Evolutionary conservation across 1,139 yeast species (phyloP).

Genomic region (Lodderomyces oxycetoniae): DNA sequence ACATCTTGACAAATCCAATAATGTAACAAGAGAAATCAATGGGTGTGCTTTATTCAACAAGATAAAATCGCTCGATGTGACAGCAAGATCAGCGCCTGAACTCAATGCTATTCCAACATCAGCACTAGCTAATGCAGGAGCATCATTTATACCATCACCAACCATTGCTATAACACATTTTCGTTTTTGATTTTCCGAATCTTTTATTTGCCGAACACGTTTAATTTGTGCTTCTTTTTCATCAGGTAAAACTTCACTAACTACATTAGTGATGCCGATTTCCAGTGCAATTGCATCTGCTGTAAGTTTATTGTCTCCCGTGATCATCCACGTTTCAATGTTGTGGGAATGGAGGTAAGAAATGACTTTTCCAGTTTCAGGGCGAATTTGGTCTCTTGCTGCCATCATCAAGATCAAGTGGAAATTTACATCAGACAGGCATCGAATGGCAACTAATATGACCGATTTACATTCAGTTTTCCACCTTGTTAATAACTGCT

Average conservation of each 20-base stretch:
- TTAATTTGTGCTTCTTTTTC: slow-evolving; percentile 61
- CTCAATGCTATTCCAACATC: slow-evolving; percentile 59
- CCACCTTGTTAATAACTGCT: slow-evolving; percentile 44
- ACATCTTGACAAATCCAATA: slow-evolving; percentile 41
- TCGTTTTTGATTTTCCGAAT: slow-evolving; percentile 9
- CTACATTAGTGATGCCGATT: slow-evolving; percentile 59
- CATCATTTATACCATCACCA: slow-evolving; percentile 63
- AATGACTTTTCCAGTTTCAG: slow-evolving; percentile 56
- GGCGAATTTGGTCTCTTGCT: slow-evolving; percentile 61
- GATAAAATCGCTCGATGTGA: slow-evolving; percentile 56
- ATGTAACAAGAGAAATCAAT: slow-evolving; percentile 42
- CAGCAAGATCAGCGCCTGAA: slow-evolving; percentile 56
- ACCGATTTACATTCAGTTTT: slow-evolving; percentile 61
- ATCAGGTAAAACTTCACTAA: slow-evolving; percentile 70
- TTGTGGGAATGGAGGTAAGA: slow-evolving; percentile 37
- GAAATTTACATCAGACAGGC: slow-evolving; percentile 22
- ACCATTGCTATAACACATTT: slow-evolving; percentile 40
- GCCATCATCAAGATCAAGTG: slow-evolving; percentile 48
- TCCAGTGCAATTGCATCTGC: slow-evolving; percentile 66
- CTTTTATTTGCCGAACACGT: slow-evolving; percentile 42
- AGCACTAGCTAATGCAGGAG: slow-evolving; percentile 57
- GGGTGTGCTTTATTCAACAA: slow-evolving; percentile 45
- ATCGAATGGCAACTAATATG: slow-evolving; percentile 47
- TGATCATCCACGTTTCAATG: slow-evolving; percentile 66
- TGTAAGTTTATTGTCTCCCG: slow-evolving; percentile 65